phyloP scores from a whole-genome alignment of 306 rosid genomes.

The Clitoria ternatea region DNA sequence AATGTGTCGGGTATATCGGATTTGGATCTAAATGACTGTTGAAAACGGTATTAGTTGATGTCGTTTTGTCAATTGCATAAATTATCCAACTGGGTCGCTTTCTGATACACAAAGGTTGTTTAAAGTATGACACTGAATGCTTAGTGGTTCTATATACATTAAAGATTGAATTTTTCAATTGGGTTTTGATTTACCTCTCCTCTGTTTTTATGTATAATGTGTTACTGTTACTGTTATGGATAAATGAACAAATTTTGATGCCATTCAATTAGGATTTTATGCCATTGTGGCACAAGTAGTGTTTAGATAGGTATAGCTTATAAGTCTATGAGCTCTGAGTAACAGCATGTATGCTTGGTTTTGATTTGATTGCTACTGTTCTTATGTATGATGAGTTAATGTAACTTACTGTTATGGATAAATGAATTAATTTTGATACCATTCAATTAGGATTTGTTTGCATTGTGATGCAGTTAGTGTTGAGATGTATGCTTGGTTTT shows the following conservation, averaged over 20 bases:
- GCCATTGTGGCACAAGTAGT: neutral
- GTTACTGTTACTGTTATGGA: neutral
- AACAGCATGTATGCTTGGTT: neutral
- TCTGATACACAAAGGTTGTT: neutral
- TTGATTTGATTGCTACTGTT: no score
- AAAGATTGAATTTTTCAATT: neutral
- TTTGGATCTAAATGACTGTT: neutral
- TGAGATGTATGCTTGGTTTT: neutral
- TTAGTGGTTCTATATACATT: neutral
- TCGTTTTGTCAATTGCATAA: neutral
- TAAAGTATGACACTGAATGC: neutral
- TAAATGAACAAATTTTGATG: neutral
- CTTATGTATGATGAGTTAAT: no score
- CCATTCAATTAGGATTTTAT: neutral
- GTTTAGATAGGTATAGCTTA: neutral
- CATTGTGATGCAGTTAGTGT: no score
- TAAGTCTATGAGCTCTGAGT: neutral
- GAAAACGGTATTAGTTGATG: neutral
- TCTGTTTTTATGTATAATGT: neutral
- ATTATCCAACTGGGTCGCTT: constrained; percentile 13
- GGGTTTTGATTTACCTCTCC: constrained; percentile 9
- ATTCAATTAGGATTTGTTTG: no score
- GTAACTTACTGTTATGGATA: no score
- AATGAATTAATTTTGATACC: no score
- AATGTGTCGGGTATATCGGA: neutral